Evolutionary conservation across 257 asterid species (phyloP), one percentile per base, ranked within the genome.

Genomic region (Przewalskia tangutica): DNA sequence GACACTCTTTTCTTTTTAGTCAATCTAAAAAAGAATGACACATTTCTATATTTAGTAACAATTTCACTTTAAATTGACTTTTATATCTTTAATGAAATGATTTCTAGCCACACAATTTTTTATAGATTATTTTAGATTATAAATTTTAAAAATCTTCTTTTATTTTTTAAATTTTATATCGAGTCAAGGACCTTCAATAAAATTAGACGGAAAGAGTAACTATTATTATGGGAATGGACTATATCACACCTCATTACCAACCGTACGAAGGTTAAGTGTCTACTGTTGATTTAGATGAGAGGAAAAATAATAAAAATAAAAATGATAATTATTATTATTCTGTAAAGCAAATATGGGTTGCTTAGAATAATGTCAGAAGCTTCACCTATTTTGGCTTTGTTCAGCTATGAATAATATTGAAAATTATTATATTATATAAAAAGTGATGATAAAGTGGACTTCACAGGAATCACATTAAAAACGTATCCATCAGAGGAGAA

Each of bases 401-500:
- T 14, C 6, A 34, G 23, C 23, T 6, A 34, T 38, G 44, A 65
- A 65, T 34, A 65, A 34, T 16, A 34, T 9, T 14, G 54, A 48
- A 8, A 48, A 2, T 48, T 8, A 10, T 48, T 38, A 62, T 27
- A 27, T 27, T 60, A 62, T 2, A 10, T 11, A 23, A 6, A 7
- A 14, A 34, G 34, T 66, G 50, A 42, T 42, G 44, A 71, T 67
- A 53, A 18, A 63, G 50, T 78, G 71, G n/a, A 46, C 38, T 50
- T 81, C 85, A 85, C 83, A 68, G 54, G 48, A 82, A 82, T 84
- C 90, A 79, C 82, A 55, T 82, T 83, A 20, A 73, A 82, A 82
- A 82, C 81, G 51, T 60, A 63, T 12, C 82, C 42, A 85, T 82
- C 84, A 77, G 14, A 16, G 75, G 20, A 53, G 81, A 55, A 58